phyloP scores from a whole-genome alignment of 139 green algal species.

The Ostreobium quekettii region DNA sequence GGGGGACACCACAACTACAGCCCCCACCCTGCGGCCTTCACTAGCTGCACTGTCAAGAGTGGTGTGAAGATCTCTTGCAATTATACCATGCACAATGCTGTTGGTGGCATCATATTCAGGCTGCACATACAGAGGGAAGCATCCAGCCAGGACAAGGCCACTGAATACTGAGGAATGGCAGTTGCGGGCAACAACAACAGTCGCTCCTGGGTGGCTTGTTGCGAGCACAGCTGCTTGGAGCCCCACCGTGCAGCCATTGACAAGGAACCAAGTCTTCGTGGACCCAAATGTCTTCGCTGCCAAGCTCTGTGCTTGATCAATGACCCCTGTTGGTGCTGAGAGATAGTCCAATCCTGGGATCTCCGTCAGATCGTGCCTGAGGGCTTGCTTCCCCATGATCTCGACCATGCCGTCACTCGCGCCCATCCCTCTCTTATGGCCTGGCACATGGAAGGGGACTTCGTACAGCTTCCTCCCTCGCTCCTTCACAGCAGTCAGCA shows the following conservation, averaged over 20 bases:
- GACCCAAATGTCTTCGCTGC: constrained; percentile 66
- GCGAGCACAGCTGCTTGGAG: constrained; percentile 65
- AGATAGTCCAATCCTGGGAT: constrained; percentile 74
- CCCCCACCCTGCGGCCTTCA: constrained; percentile 23
- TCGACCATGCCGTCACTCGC: background rate
- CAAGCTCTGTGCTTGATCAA: constrained; percentile 57
- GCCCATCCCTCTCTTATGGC: constrained; percentile 57
- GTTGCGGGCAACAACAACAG: constrained; percentile 72
- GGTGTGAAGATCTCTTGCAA: too few species aligned
- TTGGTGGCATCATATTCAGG: too few species aligned
- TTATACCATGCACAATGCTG: too few species aligned
- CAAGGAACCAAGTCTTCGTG: constrained; percentile 73
- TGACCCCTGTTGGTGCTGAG: constrained; percentile 54
- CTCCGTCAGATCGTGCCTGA: constrained; percentile 70
- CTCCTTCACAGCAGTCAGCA: constrained; percentile 47
- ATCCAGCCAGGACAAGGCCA: constrained; percentile 61
- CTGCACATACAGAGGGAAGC: too few species aligned
- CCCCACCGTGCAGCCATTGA: constrained; percentile 80
- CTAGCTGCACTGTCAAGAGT: too few species aligned
- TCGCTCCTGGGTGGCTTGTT: constrained; percentile 38
- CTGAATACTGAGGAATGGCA: constrained; percentile 72
- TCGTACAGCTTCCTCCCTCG: constrained; percentile 31
- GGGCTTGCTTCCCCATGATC: constrained; percentile 14
- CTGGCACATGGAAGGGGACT: constrained; percentile 67
- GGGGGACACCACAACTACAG: constrained; percentile 72